A percentile compares a stretch with the other conserved stretches of the same genome.
Conservation (phyloP, 805 yeast genomes). For the Suhomyces canberraensis region DNA sequence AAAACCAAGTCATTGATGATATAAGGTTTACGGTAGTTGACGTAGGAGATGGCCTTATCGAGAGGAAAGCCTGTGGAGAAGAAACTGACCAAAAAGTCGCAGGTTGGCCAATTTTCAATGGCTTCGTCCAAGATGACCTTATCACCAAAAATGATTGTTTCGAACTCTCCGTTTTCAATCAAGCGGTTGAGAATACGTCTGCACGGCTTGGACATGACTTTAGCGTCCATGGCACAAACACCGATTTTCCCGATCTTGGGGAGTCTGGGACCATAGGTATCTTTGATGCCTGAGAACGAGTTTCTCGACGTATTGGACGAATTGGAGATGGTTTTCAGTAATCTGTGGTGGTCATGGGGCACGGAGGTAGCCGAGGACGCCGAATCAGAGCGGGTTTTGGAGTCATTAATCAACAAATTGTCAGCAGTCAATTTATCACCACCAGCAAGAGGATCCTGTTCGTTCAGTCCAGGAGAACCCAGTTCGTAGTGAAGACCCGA, state of each 20-base stretch:
- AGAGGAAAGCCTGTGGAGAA: slow-evolving; percentile 96
- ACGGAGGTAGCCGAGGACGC: slow-evolving; percentile 9
- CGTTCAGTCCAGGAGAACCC: not conserved
- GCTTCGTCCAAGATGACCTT: slow-evolving; percentile 91
- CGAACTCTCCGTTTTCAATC: slow-evolving; percentile 92
- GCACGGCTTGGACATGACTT: slow-evolving; percentile 94
- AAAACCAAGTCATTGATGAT: slow-evolving; percentile 82
- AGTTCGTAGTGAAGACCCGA: slow-evolving; percentile 3
- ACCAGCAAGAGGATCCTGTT: not conserved
- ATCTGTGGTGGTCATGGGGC: slow-evolving; percentile 18
- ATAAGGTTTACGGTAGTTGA: slow-evolving; percentile 83
- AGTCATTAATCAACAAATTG: slow-evolving; percentile 11
- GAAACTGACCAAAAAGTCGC: slow-evolving; percentile 90
- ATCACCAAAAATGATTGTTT: slow-evolving; percentile 95
- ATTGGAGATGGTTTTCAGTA: slow-evolving; percentile 37
- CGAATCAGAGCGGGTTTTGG: slow-evolving; percentile 21
- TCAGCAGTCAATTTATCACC: slow-evolving; percentile 14
- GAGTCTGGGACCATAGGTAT: slow-evolving; percentile 45
- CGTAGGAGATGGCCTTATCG: slow-evolving; percentile 91
- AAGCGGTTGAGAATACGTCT: slow-evolving; percentile 83
- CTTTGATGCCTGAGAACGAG: slow-evolving; percentile 37
- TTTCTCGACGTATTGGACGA: slow-evolving; percentile 30
- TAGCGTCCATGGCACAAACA: slow-evolving; percentile 98
- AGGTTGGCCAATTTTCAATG: slow-evolving; percentile 98
- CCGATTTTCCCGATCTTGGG: slow-evolving; percentile 91